Percentiles rank a stretch among this genome's conserved stretches.
These are phyloP conservation scores for Mycogone perniciosa DNA, from an alignment of 2,329 filamentous ascomycete species.

Conservation along the genomic window DNA sequence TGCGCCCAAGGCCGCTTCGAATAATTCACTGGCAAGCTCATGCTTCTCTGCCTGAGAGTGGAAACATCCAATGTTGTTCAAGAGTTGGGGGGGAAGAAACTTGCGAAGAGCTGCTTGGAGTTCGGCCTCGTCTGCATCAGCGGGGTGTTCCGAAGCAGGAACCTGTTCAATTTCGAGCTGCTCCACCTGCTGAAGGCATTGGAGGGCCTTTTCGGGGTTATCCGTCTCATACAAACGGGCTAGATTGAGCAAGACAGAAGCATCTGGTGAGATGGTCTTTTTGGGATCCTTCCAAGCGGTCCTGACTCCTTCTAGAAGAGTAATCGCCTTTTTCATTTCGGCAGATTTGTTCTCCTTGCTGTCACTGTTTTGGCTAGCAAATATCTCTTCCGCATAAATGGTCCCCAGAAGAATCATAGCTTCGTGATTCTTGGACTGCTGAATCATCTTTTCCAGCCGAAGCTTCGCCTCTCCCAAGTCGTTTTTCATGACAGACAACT, in stretches of 20 bases:
- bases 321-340: conserved; percentile 80
- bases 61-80: conserved; percentile 98
- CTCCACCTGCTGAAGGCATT: conserved; percentile 88
- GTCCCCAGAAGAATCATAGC: conserved; percentile 89
- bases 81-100: conserved; percentile 75
- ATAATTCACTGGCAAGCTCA: conserved; percentile 73
- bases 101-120: conserved; percentile 61
- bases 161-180: conserved; percentile 80
- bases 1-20: conserved; percentile 84
- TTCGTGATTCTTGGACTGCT: conserved; percentile 75
- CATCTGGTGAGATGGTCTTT: conserved; percentile 72
- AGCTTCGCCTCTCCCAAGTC: conserved; percentile 91
- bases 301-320: conserved; percentile 76
- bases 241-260: conserved; percentile 84
- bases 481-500: conserved; percentile 76
- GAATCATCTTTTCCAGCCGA: conserved; percentile 86
- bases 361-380: conserved; percentile 64
- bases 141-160: conserved; percentile 59
- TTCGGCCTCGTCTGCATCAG: conserved; percentile 50
- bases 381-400: conserved; percentile 90
- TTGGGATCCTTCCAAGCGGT: conserved; percentile 89
- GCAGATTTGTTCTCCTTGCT: conserved; percentile 80
- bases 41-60: conserved; percentile 83
- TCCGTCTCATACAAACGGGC: conserved; percentile 84
- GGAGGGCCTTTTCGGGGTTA: conserved; percentile 81